Conservation (phyloP, 2,329 filamentous ascomycete genomes). For the Aspergillus arachidicola region DNA sequence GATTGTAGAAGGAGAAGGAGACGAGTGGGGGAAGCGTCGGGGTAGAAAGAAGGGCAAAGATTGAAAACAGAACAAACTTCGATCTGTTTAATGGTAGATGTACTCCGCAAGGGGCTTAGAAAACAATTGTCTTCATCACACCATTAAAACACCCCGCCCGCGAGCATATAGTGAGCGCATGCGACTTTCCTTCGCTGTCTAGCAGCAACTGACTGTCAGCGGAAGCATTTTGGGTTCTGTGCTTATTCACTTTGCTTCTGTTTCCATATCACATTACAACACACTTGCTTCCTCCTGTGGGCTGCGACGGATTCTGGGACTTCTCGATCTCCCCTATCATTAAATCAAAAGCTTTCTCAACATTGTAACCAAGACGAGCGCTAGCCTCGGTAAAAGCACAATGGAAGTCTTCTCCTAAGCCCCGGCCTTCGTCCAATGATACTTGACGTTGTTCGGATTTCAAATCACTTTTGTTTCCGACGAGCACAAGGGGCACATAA, state of each 20-base stretch:
- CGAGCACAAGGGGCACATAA: slow-evolving; percentile 87
- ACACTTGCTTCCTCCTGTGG: slow-evolving; percentile 79
- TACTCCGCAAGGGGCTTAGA: not conserved
- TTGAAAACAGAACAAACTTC: not conserved
- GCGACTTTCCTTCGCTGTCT: not conserved
- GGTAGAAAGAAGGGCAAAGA: not conserved
- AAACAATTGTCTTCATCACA: not conserved
- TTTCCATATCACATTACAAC: slow-evolving; percentile 69
- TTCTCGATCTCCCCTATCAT: slow-evolving; percentile 96
- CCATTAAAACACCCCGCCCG: not conserved
- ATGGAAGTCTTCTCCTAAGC: slow-evolving; percentile 80
- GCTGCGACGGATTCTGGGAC: slow-evolving; percentile 84
- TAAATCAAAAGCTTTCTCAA: slow-evolving; percentile 87
- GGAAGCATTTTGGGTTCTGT: not conserved
- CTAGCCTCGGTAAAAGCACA: slow-evolving; percentile 96
- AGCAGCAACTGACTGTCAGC: not conserved
- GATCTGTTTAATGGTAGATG: not conserved
- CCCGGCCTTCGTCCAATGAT: slow-evolving; percentile 78
- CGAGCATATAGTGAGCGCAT: not conserved
- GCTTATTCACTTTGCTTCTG: not conserved
- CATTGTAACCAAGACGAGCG: slow-evolving; percentile 92
- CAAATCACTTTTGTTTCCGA: slow-evolving; percentile 96
- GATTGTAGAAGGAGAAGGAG: not conserved
- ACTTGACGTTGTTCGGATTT: slow-evolving; percentile 93
- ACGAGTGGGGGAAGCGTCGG: not conserved